Evolutionary conservation across 345 rosid species (phyloP).

Genomic region (Acer yangbiense): DNA sequence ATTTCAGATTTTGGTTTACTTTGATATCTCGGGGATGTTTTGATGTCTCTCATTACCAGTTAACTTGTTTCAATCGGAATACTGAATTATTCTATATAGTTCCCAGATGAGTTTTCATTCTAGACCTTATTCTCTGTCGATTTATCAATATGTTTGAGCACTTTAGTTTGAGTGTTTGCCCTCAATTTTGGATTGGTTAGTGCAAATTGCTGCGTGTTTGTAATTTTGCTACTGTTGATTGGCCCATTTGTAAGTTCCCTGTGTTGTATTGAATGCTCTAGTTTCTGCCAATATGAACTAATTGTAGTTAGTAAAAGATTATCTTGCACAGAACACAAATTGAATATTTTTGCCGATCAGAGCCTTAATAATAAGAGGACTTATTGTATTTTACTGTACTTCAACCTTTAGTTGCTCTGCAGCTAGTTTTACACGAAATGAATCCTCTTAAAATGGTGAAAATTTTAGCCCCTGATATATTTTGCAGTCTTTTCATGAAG

Average conservation of each 20-base stretch:
- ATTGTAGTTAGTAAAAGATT: not conserved
- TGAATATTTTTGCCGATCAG: not conserved
- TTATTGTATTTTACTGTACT: not conserved
- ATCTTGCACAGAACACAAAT: not conserved
- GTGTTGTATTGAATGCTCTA: not conserved
- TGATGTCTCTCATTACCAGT: constrained; percentile 31
- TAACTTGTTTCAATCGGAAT: constrained; percentile 12
- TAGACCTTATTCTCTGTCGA: not conserved
- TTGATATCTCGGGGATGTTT: constrained; percentile 25
- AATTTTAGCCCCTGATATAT: not conserved
- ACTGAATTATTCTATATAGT: constrained; percentile 8
- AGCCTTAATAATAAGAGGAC: not conserved
- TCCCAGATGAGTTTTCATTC: not conserved
- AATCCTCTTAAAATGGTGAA: not conserved
- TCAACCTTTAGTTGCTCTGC: not conserved
- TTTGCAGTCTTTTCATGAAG: not conserved
- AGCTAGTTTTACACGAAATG: not conserved
- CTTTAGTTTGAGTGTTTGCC: not conserved
- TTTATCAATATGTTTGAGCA: not conserved
- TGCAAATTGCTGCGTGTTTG: not conserved
- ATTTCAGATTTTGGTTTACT: constrained; percentile 18
- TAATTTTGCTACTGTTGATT: not conserved
- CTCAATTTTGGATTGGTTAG: not conserved
- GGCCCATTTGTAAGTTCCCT: not conserved
- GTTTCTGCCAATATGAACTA: not conserved